Conservation (phyloP, 257 asterid genomes). For the Haberlea rhodopensis region DNA sequence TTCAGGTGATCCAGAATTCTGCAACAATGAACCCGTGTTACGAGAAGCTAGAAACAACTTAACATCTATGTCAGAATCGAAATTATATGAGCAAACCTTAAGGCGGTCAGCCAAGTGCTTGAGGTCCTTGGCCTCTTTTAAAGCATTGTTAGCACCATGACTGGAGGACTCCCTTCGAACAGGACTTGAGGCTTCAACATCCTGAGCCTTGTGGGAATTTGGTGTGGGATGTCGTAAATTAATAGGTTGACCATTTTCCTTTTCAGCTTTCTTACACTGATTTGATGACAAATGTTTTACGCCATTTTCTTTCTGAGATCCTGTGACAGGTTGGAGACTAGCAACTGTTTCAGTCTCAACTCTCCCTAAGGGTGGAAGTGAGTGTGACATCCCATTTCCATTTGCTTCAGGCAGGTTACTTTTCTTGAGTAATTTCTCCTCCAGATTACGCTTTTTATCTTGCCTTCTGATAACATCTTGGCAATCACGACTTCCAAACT, state of each 20-base stretch:
- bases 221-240: conserved; percentile 56
- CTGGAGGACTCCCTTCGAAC: conserved; percentile 74
- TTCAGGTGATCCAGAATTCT: conserved; percentile 83
- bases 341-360: conserved; percentile 48
- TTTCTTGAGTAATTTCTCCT: conserved; percentile 55
- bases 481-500: conserved; percentile 40
- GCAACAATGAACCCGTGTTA: conserved; percentile 28
- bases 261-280: conserved; percentile 61
- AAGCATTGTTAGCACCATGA: conserved; percentile 75
- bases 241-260: conserved; percentile 44
- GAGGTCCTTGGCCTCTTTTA: conserved; percentile 94
- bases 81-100: conserved; percentile 54
- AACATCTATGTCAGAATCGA: conserved; percentile 10
- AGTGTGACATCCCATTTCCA: conserved; percentile 58
- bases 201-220: conserved; percentile 53
- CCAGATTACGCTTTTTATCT: conserved; percentile 48
- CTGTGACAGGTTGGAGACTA: conserved; percentile 43
- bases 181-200: conserved; percentile 74
- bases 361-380: conserved; percentile 73
- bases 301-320: conserved; percentile 58
- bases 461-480: conserved; percentile 39
- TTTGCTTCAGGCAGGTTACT: conserved; percentile 40
- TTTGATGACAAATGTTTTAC: conserved; percentile 35
- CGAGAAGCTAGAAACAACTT: conserved; percentile 22
- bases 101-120: conserved; percentile 94